Evolutionary conservation across 257 asterid species (phyloP).

Genomic region (Nicotiana knightiana): DNA sequence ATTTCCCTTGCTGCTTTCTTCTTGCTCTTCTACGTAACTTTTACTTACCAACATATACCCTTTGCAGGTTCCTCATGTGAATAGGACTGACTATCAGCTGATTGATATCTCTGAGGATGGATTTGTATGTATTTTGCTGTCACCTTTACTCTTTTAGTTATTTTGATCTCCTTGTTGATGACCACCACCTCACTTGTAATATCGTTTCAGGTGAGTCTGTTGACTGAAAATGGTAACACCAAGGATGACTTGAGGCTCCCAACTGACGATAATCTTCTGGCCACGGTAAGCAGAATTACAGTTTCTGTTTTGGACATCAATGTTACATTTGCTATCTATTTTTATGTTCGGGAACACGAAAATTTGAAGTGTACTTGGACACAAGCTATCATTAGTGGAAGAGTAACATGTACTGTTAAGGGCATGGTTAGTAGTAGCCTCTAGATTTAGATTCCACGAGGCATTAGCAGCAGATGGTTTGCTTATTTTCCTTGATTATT

Average conservation of each 20-base stretch:
- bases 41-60: neutral
- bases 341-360: neutral
- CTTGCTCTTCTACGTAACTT: neutral
- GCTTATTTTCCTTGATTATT: neutral
- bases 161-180: neutral
- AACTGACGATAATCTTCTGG: conserved; percentile 31
- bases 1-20: neutral
- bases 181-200: neutral
- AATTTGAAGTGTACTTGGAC: neutral
- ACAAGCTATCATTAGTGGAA: neutral
- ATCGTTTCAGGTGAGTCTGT: conserved; percentile 26
- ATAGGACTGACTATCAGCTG: conserved; percentile 35
- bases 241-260: conserved; percentile 44
- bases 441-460: neutral
- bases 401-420: neutral
- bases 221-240: conserved; percentile 38
- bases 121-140: conserved; percentile 16
- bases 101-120: conserved; percentile 42
- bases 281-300: conserved; percentile 18
- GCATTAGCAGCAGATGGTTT: neutral
- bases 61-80: conserved; percentile 41
- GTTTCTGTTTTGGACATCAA: neutral
- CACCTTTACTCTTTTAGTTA: neutral
- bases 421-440: too few species aligned
- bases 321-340: neutral